Evolutionary conservation across 108 stramenopile genomes (phyloP), one percentile per base, ranked within the genome.

Genomic region (Skeletonema potamos): DNA sequence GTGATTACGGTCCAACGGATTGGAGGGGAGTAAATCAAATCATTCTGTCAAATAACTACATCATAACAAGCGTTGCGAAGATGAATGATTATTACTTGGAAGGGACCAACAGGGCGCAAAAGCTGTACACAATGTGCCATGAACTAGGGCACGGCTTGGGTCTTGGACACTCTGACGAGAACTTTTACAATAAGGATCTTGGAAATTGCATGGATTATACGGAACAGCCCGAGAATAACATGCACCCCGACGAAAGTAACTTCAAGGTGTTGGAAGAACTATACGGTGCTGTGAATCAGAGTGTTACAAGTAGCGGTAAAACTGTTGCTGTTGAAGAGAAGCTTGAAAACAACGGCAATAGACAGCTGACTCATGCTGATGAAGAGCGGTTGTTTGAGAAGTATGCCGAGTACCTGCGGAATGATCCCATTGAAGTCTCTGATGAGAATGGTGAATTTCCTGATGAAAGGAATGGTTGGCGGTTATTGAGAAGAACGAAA

Each of bases 201-300:
- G 91, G 91, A 2, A 91, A 89, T 56, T 95, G 94, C 60, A 95
- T 95, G 94, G 90, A 92, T 63, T 92, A 92, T 60, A 92, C 91
- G 0, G 79, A 77, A 28, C 65, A 66, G 36, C 91, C 91, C 0
- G 74, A 86, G 34, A 73, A 65, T 24, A 90, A 90, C 72, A 74
- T 71, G 69, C 65, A 64, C 48, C 93, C 93, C 2, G 88, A 90
- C 57, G 72, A 72, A 7, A 69, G 61, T 39, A 92, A 94, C 46
- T 94, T 83, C 60, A 8, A 64, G 54, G 79, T 75, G 27, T 70
- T 94, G 68, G 85, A 75, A 37, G 70, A 82, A 11, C 55, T 92
- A 46, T 94, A 94, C 69, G 93, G 93, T 0, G 76, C 67, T 36
- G 76, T 84, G 34, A 58, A 69, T 57, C 64, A 58, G 15, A 69